Base-by-base conservation (phyloP, 2,329 filamentous ascomycete genomes). In the Xylariaceae sp. region DNA sequence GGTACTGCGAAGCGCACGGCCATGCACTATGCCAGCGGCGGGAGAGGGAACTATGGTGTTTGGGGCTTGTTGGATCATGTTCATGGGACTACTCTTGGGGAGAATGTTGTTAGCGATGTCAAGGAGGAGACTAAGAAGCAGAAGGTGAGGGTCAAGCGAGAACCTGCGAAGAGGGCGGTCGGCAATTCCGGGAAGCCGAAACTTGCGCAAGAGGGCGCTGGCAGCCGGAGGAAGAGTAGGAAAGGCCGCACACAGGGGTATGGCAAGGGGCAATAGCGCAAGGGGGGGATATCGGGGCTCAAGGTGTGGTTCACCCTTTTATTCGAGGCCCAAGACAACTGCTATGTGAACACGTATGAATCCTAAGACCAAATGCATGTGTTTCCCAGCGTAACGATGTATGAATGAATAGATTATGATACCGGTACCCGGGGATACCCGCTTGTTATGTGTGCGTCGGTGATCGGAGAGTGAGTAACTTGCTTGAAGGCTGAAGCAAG, bases 61-160 rank as follows among this genome's bases (percentile, higher is more conserved):
- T 79, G 81, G 74, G 85, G 84, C 0, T 57, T 87, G 2, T 56
- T 87, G 56, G 85, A 88, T 65, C 86, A 83, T 79, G 61, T 75
- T 1, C 74, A 78, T 56, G 84, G 77, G 26, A 87, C 80, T 10
- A 76, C 75, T 49, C 65, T 78, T 5, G 79, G 80, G 0, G 73
- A 75, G 13, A 71, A 81, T 62, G 74, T 83, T 3, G 67, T 79
- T 16, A 76, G 78, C 47, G 79, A 84, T 64, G 62, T 81, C 18
- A 75, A 74, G 47, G 75, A 76, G 29, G 80, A 84, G 67, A 77
- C 77, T 21, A 74, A 79, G 46, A 82, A 80, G 68, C 78, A 80
- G 65, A 70, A 75, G 44, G 68, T 81, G 7, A 74, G 75, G 64
- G 32, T 34, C 32, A 34, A 34, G 26, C 26, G 26, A 13, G 76